Conservation (phyloP, 768 basidiomycete genomes). For the Austroboletus festivus region DNA sequence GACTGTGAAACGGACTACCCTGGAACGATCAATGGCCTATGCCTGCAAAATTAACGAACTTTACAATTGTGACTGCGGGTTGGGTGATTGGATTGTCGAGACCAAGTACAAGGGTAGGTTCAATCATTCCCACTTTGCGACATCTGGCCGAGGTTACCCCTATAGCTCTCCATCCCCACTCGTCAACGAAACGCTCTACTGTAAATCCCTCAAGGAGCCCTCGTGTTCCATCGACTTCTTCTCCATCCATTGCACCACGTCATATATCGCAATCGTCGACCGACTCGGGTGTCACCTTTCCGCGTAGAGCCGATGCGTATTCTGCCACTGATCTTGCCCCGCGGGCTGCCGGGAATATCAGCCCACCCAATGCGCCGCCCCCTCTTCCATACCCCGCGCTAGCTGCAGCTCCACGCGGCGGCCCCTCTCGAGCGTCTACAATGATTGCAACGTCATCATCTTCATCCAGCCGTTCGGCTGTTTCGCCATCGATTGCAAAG, state of each 20-base stretch:
- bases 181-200: constrained; percentile 26
- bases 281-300: constrained; percentile 76
- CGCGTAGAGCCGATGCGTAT: constrained; percentile 73
- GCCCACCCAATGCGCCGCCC: constrained; percentile 54
- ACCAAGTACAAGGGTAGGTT: constrained; percentile 52
- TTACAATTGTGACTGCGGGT: constrained; percentile 68
- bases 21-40: constrained; percentile 72
- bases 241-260: constrained; percentile 53
- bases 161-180: constrained; percentile 19
- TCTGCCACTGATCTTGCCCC: constrained; percentile 71
- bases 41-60: constrained; percentile 83
- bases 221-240: constrained; percentile 37
- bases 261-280: constrained; percentile 71
- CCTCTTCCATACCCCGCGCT: constrained; percentile 75
- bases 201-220: constrained; percentile 21
- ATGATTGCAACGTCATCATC: constrained; percentile 40
- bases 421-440: constrained; percentile 30
- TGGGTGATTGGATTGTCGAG: constrained; percentile 70
- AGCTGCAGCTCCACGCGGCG: constrained; percentile 35
- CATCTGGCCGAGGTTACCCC: constrained; percentile 4
- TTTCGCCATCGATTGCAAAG: constrained; percentile 40
- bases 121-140: neutral
- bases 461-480: constrained; percentile 46
- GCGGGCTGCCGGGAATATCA: constrained; percentile 43
- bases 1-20: constrained; percentile 45